Percentiles rank a stretch among this genome's conserved stretches.
phyloP scores from a whole-genome alignment of 2,329 filamentous ascomycete genomes.

The Colletotrichum lindemuthianum region DNA sequence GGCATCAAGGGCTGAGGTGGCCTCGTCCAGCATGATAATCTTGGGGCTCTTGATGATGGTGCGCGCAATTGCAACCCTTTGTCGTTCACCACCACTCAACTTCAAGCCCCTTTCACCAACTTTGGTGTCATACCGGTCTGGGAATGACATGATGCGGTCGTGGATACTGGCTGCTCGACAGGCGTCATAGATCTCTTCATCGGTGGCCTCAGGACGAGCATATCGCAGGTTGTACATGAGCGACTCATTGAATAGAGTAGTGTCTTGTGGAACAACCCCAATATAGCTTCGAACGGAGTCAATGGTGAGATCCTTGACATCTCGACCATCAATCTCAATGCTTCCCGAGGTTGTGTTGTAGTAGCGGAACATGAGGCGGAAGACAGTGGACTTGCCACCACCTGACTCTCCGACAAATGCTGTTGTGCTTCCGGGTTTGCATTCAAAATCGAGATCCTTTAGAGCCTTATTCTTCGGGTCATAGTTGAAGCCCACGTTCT shows the following conservation, averaged over 20 bases:
- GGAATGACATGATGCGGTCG: constrained; percentile 89
- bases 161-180: constrained; percentile 91
- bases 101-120: constrained; percentile 90
- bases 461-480: constrained; percentile 87
- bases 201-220: constrained; percentile 81
- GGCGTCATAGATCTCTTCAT: constrained; percentile 83
- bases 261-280: constrained; percentile 96
- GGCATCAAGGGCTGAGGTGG: constrained; percentile 89
- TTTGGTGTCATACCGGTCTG: constrained; percentile 87
- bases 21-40: constrained; percentile 93
- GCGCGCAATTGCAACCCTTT: constrained; percentile 91
- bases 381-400: constrained; percentile 95
- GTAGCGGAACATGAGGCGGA: constrained; percentile 95
- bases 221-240: constrained; percentile 96
- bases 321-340: constrained; percentile 85
- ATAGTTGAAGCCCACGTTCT: constrained; percentile 91
- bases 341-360: constrained; percentile 85
- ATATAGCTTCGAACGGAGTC: constrained; percentile 93
- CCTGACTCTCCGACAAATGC: constrained; percentile 97
- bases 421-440: constrained; percentile 89
- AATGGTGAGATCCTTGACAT: constrained; percentile 89
- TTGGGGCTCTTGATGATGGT: constrained; percentile 92
- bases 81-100: constrained; percentile 91
- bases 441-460: constrained; percentile 85
- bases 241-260: constrained; percentile 92